Conservation (phyloP, 192 early-diverging fungal species). For the Coemansia sp. region DNA sequence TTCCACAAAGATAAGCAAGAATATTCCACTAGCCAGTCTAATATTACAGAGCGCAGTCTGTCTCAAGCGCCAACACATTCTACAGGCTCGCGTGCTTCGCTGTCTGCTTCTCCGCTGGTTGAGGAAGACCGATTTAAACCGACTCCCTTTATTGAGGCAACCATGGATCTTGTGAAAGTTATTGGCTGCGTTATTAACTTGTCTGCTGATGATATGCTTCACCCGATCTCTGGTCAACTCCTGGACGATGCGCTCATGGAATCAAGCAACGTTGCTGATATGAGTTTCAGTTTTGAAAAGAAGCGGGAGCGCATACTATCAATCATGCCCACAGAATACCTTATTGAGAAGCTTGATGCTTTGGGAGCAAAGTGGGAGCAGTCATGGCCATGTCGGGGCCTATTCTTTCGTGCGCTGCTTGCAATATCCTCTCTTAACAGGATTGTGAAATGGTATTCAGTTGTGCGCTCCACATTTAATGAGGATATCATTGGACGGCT, state of each 20-base stretch:
- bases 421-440: conserved; percentile 51
- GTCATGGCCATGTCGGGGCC: conserved; percentile 45
- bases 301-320: conserved; percentile 12
- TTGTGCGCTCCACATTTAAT: conserved; percentile 36
- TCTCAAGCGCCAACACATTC: conserved; percentile 33
- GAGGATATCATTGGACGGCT: conserved; percentile 34
- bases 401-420: conserved; percentile 38
- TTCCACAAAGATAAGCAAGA: conserved; percentile 1
- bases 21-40: conserved; percentile 4
- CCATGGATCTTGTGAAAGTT: conserved; percentile 39
- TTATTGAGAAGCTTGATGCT: conserved; percentile 31
- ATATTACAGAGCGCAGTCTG: conserved; percentile 12
- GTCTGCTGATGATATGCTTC: conserved; percentile 34
- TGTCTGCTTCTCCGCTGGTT: conserved; percentile 27
- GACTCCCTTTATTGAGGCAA: conserved; percentile 40
- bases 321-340: conserved; percentile 37
- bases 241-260: conserved; percentile 18
- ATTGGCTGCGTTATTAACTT: conserved; percentile 35
- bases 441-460: conserved; percentile 41
- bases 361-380: conserved; percentile 38
- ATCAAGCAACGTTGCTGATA: not conserved
- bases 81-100: conserved; percentile 19
- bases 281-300: conserved; percentile 10
- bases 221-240: conserved; percentile 25
- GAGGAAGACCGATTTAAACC: conserved; percentile 51